A percentile compares a stretch with the other conserved stretches of the same genome.
phyloP scores from a whole-genome alignment of 305 asterid genomes.

The Lippia alba region DNA sequence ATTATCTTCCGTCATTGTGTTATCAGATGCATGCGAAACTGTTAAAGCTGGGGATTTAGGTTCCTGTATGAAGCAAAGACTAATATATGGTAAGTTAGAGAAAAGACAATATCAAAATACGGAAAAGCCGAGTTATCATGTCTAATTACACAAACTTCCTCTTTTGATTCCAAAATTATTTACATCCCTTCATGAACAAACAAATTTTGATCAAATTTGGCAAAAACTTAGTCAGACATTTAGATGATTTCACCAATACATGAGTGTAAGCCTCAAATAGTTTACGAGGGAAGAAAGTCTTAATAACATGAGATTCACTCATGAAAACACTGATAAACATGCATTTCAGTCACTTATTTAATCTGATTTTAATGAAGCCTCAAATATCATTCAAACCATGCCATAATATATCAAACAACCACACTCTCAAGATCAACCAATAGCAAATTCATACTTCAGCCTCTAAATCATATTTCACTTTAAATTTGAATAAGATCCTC shows the following conservation, averaged over 20 bases:
- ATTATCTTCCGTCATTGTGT: constrained; percentile 45
- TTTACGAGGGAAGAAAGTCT: too few species aligned
- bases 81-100: constrained; percentile 47
- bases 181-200: too few species aligned
- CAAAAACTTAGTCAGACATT: too few species aligned
- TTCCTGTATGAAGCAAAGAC: constrained; percentile 69
- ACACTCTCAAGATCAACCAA: background rate
- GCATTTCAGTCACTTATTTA: background rate
- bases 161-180: too few species aligned
- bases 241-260: too few species aligned
- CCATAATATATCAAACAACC: constrained; percentile 19
- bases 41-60: constrained; percentile 41
- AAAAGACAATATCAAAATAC: background rate
- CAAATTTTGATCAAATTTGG: too few species aligned
- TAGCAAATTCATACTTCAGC: too few species aligned
- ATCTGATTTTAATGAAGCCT: too few species aligned
- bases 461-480: background rate
- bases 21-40: constrained; percentile 35
- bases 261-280: too few species aligned
- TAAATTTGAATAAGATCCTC: constrained; percentile 44
- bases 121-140: background rate
- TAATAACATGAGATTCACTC: constrained; percentile 14
- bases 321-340: constrained; percentile 5
- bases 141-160: too few species aligned
- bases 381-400: too few species aligned